Evolutionary conservation across 2,329 filamentous ascomycete species (phyloP), one percentile per base, ranked within the genome.

Genomic region (Pestalotiopsis sp.): DNA sequence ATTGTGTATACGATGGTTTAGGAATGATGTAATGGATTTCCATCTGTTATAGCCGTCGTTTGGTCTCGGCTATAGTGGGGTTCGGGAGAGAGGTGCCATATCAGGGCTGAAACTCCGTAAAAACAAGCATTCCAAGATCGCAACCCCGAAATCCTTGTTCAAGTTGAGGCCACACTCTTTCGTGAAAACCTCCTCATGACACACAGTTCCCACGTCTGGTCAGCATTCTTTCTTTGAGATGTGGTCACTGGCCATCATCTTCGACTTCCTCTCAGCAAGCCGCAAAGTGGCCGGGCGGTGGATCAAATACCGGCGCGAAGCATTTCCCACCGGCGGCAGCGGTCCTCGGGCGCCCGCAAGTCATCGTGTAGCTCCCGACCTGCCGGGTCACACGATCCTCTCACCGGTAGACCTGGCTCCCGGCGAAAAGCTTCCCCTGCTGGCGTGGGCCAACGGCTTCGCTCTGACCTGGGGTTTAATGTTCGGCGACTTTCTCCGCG

Each of bases 231-330:
- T 17, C 12, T 11, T 17, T 4, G 23, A n/a, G n/a, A 62, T 62
- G 59, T 62, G 59, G 59, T 38, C 59, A n/a, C 31, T 41, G 14
- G 59, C 59, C 59, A 62, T 62, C 59, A 41, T 62, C 5, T 12
- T 41, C 31, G 59, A 62, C 13, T 62, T 62, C 23, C 36, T 62
- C 13, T 17, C n/a, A 11, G 36, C 11, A 12, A 36, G 23, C n/a
- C n/a, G 31, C 1, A 38, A 62, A 23, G 59, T 62, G 11, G 36
- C 31, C 4, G 31, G 23, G 23, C 59, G 59, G 5, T 62, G 59
- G 59, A 40, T 62, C 59, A n/a, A 41, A 20, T 62, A 41, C 31
- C 59, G 36, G 3, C 23, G 36, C 12, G 59, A 38, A 12, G 25
- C 11, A n/a, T 62, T 62, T n/a, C 59, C 36, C 14, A 14, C 31